These are phyloP conservation scores for Collybiopsis confluens DNA, from an alignment of 768 basidiomycete species.

Conservation along the genomic window DNA sequence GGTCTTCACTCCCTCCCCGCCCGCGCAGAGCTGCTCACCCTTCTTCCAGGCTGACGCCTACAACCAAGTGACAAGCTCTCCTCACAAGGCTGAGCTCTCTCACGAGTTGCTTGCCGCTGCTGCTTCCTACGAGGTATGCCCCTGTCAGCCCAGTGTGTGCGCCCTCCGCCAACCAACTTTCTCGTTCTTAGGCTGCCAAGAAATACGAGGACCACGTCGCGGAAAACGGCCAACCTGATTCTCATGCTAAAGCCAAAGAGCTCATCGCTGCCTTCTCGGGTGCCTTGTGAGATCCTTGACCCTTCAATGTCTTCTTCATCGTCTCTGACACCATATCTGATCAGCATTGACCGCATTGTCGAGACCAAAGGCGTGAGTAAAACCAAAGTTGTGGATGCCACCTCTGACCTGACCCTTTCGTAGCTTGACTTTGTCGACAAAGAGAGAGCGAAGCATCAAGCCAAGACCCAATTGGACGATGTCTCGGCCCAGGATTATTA, in stretches of 20 bases:
- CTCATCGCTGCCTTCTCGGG: slow-evolving; percentile 41
- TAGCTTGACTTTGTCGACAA: slow-evolving; percentile 43
- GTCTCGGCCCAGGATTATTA: background rate
- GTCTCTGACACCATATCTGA: background rate
- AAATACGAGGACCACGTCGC: slow-evolving; percentile 43
- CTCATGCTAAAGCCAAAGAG: slow-evolving; percentile 47
- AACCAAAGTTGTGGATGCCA: background rate
- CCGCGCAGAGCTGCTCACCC: background rate
- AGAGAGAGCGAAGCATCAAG: slow-evolving; percentile 36
- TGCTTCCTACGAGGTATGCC: slow-evolving; percentile 44
- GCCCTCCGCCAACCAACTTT: no score
- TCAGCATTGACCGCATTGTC: slow-evolving; percentile 19
- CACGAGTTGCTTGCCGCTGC: slow-evolving; percentile 55
- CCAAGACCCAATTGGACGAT: slow-evolving; percentile 15
- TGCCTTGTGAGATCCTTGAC: slow-evolving; percentile 20
- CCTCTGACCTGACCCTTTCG: background rate
- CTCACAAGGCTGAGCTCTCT: slow-evolving; percentile 44
- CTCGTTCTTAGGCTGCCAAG: slow-evolving; percentile 36
- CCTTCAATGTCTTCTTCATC: slow-evolving; percentile 25
- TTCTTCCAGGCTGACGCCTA: slow-evolving; percentile 16
- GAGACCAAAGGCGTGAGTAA: slow-evolving; percentile 50
- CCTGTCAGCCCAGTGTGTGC: no score
- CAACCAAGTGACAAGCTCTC: slow-evolving; percentile 24
- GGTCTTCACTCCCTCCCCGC: background rate
- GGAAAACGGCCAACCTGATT: slow-evolving; percentile 36